Evolutionary conservation across 2,329 filamentous ascomycete genomes (phyloP).

Genomic region (Scedosporium minutisporum): DNA sequence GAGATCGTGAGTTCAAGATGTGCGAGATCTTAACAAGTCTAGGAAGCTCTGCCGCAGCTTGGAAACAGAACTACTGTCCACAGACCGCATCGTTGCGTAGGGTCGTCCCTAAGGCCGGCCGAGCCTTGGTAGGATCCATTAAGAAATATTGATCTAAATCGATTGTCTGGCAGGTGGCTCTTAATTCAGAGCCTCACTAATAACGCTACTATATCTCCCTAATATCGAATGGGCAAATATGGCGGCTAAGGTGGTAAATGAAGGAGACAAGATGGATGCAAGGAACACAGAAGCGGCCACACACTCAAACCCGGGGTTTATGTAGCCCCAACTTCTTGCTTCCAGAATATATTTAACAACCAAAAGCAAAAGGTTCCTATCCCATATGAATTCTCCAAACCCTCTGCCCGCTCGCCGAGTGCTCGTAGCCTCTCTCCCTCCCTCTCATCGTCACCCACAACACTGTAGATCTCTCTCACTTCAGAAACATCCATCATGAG

Average conservation of each 20-base stretch:
- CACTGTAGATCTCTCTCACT: not conserved
- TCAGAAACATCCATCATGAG: slow-evolving; percentile 8
- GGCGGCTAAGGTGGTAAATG: slow-evolving; percentile 7
- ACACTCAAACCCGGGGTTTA: not conserved
- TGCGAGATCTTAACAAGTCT: too few relatives aligned
- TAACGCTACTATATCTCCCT: not conserved
- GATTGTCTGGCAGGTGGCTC: not conserved
- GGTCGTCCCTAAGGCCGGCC: not conserved
- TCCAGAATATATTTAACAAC: not conserved
- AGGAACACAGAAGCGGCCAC: not conserved
- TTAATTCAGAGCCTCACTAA: not conserved
- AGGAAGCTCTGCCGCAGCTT: too few relatives aligned
- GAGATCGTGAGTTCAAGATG: too few relatives aligned
- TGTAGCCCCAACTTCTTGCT: not conserved
- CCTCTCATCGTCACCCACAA: not conserved
- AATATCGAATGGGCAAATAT: slow-evolving; percentile 2
- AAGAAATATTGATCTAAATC: not conserved
- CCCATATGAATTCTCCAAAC: not conserved
- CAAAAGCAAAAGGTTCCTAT: not conserved
- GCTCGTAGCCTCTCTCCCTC: not conserved
- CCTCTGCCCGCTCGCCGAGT: not conserved
- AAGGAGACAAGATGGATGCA: not conserved
- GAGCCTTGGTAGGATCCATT: not conserved
- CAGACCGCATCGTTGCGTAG: too few relatives aligned
- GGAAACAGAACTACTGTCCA: too few relatives aligned